Base-by-base conservation (phyloP, 495 filamentous ascomycete species). In the Parathielavia appendiculata region DNA sequence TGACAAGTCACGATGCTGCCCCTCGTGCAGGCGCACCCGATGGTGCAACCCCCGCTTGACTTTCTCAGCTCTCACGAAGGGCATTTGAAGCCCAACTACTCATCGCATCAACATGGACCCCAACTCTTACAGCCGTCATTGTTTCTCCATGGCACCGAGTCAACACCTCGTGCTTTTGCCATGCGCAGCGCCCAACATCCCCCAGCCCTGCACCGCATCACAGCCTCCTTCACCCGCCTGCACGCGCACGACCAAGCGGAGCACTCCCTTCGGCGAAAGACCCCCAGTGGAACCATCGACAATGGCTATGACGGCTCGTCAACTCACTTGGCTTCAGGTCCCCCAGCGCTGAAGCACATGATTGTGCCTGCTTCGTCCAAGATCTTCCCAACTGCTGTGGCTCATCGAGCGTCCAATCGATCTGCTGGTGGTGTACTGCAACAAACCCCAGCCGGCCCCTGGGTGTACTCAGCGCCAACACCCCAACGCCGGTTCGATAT, bases 291-390 rank as follows among this genome's bases (percentile, higher is more conserved):
- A 22, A 96, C 91, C 19, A 80, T 98, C 54, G 88, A 91, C 52
- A 92, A 89, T 56, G 92, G 91, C 14, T 98, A 98, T 67, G 92
- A 97, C 80, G 92, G 90, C 12, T 90, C 88, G 8, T 82, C 86
- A 2, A 77, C 84, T 30, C 89, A 93, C 68, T 84, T 86, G 67
- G 82, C 81, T 5, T 82, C 84, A 19, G 88, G 89, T 46, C 89
- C 90, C 38, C 90, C 88, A 49, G 83, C 88, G 3, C 74, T 82
- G 32, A 98, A 97, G 71, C 92, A 97, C 68, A 89, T 97, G 68
- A 75, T 96, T n/a, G 77, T 96, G 39, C 79, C 81, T 8, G 68
- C 68, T 13, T 71, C 72, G 22, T 75, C 75, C 32, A 72, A 64
- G 38, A 67, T 73, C n/a, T 72, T 71, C 53, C 67, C 73, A 8